Conservation (phyloP, 2,329 filamentous ascomycete genomes). For the Cladophialophora psammophila region DNA sequence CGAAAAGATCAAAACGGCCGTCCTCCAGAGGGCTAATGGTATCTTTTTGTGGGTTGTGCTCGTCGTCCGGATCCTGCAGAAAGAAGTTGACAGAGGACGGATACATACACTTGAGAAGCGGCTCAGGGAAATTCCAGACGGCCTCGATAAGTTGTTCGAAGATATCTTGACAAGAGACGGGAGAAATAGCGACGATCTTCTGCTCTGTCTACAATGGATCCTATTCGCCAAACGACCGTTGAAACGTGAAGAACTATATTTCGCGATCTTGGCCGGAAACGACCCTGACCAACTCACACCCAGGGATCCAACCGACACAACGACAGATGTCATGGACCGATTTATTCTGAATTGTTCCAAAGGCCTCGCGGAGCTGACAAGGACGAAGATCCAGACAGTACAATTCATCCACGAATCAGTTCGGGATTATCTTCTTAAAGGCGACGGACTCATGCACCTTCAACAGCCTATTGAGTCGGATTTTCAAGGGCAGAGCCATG, state of each 20-base stretch:
- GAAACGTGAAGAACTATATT: constrained; percentile 51
- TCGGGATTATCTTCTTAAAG: constrained; percentile 51
- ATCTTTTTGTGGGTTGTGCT: constrained; percentile 56
- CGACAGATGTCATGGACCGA: constrained; percentile 40
- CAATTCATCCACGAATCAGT: constrained; percentile 57
- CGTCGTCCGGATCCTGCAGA: constrained; percentile 54
- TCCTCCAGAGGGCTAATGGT: constrained; percentile 45
- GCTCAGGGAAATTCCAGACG: constrained; percentile 51
- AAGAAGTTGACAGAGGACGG: constrained; percentile 44
- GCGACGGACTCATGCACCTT: constrained; percentile 45
- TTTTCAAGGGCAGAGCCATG: constrained; percentile 49
- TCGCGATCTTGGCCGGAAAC: constrained; percentile 48
- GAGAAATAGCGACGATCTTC: constrained; percentile 50
- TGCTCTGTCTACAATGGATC: constrained; percentile 43
- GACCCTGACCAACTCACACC: constrained; percentile 34
- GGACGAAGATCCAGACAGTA: constrained; percentile 44
- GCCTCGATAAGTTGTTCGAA: constrained; percentile 59
- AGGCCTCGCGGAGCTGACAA: constrained; percentile 50
- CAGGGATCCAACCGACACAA: constrained; percentile 39
- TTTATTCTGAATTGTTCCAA: constrained; percentile 58
- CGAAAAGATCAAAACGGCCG: constrained; percentile 42
- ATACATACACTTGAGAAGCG: constrained; percentile 43
- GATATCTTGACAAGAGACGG: constrained; percentile 61
- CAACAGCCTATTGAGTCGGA: constrained; percentile 44
- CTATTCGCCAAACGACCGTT: constrained; percentile 48